These are phyloP conservation scores for Pisolithus microcarpus DNA, from an alignment of 768 basidiomycete species.

Conservation along the genomic window DNA sequence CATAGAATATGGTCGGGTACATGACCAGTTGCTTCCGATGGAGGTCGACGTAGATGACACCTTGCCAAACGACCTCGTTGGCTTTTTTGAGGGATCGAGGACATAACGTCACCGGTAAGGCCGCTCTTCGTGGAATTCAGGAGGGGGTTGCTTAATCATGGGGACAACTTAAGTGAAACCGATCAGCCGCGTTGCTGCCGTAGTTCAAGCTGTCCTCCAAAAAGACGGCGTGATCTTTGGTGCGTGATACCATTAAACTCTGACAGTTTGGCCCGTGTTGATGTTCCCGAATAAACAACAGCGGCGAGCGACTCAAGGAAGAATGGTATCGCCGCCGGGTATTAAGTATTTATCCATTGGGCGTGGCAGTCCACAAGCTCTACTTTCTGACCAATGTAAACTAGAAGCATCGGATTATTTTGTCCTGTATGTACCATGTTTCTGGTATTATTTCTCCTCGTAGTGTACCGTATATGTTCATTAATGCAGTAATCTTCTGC, in stretches of 20 bases:
- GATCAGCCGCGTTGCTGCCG: constrained; percentile 64
- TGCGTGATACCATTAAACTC: constrained; percentile 26
- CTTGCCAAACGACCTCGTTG: constrained; percentile 50
- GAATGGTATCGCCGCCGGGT: constrained; percentile 86
- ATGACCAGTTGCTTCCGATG: constrained; percentile 78
- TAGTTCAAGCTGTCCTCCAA: constrained; percentile 59
- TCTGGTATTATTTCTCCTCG: too few relatives aligned
- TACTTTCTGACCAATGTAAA: too few relatives aligned
- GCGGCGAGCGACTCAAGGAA: constrained; percentile 90
- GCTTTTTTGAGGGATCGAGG: constrained; percentile 51
- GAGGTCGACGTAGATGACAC: constrained; percentile 53
- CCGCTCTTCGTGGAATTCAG: not conserved
- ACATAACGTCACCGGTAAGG: constrained; percentile 63
- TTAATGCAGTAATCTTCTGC: too few relatives aligned
- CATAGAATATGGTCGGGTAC: constrained; percentile 78
- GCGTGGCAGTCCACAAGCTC: too few relatives aligned
- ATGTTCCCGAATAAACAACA: constrained; percentile 18
- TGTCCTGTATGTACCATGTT: too few relatives aligned
- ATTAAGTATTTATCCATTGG: constrained; percentile 32
- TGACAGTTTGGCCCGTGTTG: not conserved
- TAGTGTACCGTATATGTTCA: too few relatives aligned
- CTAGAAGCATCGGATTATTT: too few relatives aligned
- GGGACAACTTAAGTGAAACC: constrained; percentile 7
- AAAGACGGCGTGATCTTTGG: constrained; percentile 55
- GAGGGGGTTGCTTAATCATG: not conserved